Base-by-base conservation (phyloP, 768 basidiomycete genomes). In the Clathrus columnatus region DNA sequence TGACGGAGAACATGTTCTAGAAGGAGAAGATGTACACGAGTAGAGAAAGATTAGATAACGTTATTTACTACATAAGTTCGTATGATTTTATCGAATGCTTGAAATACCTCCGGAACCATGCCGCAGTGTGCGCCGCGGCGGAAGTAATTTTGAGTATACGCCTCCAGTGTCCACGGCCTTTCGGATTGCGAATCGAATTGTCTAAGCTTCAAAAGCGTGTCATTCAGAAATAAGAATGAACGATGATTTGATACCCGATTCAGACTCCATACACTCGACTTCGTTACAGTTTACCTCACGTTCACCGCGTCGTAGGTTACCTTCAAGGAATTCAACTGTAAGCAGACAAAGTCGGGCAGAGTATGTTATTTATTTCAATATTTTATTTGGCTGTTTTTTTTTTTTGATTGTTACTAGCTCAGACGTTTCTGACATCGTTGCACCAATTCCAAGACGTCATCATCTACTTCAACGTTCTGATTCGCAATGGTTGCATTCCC, bases 1-100 rank as follows among this genome's bases (percentile, higher is more conserved):
- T 57, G 88, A 91, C 61, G 89, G 89, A 30, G 84, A 87, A 66
- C 73, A 61, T 10, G 75, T 90, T 1, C 59, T 86, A 49, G 84
- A 86, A 61, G 85, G 85, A 20, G 67, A 80, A 56, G 82, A 83
- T 27, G n/a, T 61, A 23, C 8, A 23, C 20, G 59, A 60, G 21
- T 30, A 29, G 21, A 27, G 42, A 28, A 51, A 28, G 28, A 2
- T 10, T 51, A 14, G 23, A 44, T 53, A 3, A 24, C 14, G 41
- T 23, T 16, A 24, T 44, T 26, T 26, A 41, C 2, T 17, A 29
- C n/a, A n/a, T n/a, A n/a, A n/a, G n/a, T n/a, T n/a, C n/a, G n/a
- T n/a, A n/a, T n/a, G n/a, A n/a, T n/a, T n/a, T n/a, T n/a, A n/a
- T n/a, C n/a, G n/a, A n/a, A n/a, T n/a, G n/a, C n/a, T n/a, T 52